phyloP scores from a whole-genome alignment of 2,329 filamentous ascomycete genomes.

The Microcyclosporella mali region DNA sequence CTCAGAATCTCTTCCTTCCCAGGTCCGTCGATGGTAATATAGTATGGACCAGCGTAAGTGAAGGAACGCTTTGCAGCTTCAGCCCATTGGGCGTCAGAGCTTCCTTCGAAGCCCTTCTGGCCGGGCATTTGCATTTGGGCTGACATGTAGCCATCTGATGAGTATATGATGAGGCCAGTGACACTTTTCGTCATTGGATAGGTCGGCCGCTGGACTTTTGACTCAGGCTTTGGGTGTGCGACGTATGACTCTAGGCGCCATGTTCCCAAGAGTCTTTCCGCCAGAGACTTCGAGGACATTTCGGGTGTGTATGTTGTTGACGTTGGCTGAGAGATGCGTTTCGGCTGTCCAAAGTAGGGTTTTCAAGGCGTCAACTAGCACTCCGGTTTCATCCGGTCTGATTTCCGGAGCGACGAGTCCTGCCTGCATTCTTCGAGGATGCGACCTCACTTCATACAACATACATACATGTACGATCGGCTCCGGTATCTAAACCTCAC shows the following conservation, averaged over 20 bases:
- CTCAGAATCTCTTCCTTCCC: constrained; percentile 29
- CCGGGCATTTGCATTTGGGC: constrained; percentile 29
- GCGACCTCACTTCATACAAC: too few relatives aligned
- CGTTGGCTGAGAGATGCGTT: too few relatives aligned
- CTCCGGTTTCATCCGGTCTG: too few relatives aligned
- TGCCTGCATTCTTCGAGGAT: too few relatives aligned
- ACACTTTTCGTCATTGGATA: constrained; percentile 30
- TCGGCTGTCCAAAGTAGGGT: too few relatives aligned
- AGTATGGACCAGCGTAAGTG: constrained; percentile 31
- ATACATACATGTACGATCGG: too few relatives aligned
- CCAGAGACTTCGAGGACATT: not conserved
- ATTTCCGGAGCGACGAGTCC: too few relatives aligned
- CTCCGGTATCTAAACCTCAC: too few relatives aligned
- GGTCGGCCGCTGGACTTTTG: constrained; percentile 6
- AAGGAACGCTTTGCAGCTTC: constrained; percentile 32
- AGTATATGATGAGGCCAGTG: constrained; percentile 30
- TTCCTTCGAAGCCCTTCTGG: constrained; percentile 14
- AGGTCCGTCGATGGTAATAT: constrained; percentile 28
- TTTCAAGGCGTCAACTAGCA: too few relatives aligned
- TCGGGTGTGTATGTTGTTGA: not conserved
- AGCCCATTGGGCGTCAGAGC: constrained; percentile 29
- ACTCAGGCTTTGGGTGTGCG: constrained; percentile 4
- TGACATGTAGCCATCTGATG: constrained; percentile 31
- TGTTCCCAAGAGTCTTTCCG: constrained; percentile 3
- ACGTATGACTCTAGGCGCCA: constrained; percentile 11